Evolutionary conservation across 2,329 filamentous ascomycete genomes (phyloP), one percentile per base, ranked within the genome.

Genomic region (Colletotrichum siamense): DNA sequence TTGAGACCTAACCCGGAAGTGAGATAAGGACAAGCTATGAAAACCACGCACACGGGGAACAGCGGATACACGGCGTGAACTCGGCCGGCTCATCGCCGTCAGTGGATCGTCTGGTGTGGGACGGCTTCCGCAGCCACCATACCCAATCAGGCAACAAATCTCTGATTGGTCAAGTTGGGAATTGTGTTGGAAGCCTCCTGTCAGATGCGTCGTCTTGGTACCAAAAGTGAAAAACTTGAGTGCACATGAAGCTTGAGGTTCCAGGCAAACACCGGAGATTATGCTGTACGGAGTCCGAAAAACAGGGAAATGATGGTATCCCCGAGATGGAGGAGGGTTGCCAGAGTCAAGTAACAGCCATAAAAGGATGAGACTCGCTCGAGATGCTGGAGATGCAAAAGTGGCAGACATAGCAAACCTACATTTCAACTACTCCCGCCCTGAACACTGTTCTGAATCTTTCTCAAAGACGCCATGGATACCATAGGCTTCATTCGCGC

Each of bases 401-500:
- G 10, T 22, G 1, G 44, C 44, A 13, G n/a, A 22, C n/a, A 22
- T 3, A 3, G n/a, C 44, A 52, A 22, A 52, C n/a, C 44, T 22
- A 52, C 34, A 16, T 36, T 36, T 22, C 3, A 22, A 52, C n/a
- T 24, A 8, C n/a, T 12, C 6, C n/a, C 13, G n/a, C 44, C n/a
- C n/a, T 13, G n/a, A 49, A 13, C 2, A 1, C 4, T 13, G 0
- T 13, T 1, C n/a, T 13, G 44, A 22, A 22, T 8, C 12, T 3
- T 8, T 52, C 6, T 0, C 6, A 13, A 22, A 24, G 44, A 4
- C 12, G 12, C n/a, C n/a, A 52, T 52, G 44, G 44, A 52, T 13
- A 52, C 44, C 10, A 52, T 52, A 22, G 44, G 44, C 10, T 52
- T 52, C n/a, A 22, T 52, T 52, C 44, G 44, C 6, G 44, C 44